phyloP scores from a whole-genome alignment of 129 eudicot species.

The Ambrosia trifida region DNA sequence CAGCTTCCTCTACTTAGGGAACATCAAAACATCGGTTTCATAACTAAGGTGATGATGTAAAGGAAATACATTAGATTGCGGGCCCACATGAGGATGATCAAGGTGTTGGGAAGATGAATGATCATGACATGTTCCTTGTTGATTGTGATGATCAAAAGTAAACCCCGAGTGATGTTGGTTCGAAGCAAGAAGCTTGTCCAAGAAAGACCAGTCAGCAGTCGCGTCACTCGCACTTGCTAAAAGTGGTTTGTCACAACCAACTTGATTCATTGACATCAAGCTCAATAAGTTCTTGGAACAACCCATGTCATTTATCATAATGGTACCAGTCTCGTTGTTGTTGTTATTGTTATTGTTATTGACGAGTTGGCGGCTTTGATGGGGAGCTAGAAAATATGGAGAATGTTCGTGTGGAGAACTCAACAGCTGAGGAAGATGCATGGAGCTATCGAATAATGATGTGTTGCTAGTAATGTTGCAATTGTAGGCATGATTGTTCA shows the following conservation, averaged over 20 bases:
- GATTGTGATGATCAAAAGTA: conserved; percentile 29
- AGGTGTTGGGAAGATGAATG: conserved; percentile 42
- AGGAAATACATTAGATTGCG: conserved; percentile 47
- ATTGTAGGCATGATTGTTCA: not conserved
- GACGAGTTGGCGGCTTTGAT: conserved; percentile 15
- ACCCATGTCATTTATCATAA: conserved; percentile 37
- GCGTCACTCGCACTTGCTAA: conserved; percentile 20
- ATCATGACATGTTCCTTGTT: conserved; percentile 39
- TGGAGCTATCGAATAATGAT: conserved; percentile 49
- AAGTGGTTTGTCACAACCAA: conserved; percentile 35
- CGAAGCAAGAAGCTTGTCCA: conserved; percentile 79
- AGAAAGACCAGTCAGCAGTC: conserved; percentile 69
- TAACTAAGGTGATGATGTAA: conserved; percentile 49
- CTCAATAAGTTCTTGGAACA: conserved; percentile 56
- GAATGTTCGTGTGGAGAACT: conserved; percentile 27
- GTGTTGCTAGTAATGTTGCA: conserved; percentile 30
- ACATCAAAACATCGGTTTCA: conserved; percentile 55
- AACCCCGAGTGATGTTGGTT: conserved; percentile 47
- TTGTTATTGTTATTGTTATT: conserved; percentile 26
- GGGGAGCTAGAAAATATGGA: conserved; percentile 25
- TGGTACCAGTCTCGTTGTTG: conserved; percentile 5
- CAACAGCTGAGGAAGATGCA: conserved; percentile 80
- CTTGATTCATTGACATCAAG: conserved; percentile 38
- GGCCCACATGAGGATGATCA: conserved; percentile 37
- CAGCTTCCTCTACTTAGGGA: conserved; percentile 46